Conservation (phyloP, 2,329 filamentous ascomycete genomes). For the Celoporthe dispersa region DNA sequence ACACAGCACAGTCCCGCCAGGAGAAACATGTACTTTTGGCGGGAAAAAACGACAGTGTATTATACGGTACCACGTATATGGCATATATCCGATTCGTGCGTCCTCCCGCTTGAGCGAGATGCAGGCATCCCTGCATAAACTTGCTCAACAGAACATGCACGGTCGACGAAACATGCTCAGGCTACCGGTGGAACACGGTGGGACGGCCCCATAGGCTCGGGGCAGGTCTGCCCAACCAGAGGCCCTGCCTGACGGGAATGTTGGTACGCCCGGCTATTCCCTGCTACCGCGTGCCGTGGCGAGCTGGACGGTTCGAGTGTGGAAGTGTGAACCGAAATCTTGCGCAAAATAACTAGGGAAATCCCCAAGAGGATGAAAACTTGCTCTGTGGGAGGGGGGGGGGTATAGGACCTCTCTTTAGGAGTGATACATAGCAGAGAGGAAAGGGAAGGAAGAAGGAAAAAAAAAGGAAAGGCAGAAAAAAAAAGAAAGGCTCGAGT, state of each 20-base stretch:
- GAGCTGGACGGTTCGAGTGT: not conserved
- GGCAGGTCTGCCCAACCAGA: constrained; percentile 4
- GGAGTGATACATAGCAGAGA: not conserved
- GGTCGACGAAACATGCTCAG: constrained; percentile 21
- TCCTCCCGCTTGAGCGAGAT: not conserved
- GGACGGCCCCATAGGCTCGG: not conserved
- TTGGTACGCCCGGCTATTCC: not conserved
- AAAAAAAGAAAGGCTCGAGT: not conserved
- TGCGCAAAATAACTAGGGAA: not conserved
- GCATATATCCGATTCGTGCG: not conserved
- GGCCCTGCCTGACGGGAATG: not conserved
- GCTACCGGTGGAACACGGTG: constrained; percentile 4
- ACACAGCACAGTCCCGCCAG: too few species aligned
- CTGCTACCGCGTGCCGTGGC: not conserved
- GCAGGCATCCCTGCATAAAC: constrained; percentile 23
- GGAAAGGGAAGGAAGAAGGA: not conserved
- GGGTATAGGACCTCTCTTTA: not conserved
- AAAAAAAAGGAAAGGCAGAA: not conserved
- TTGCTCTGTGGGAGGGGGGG: not conserved
- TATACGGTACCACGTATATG: not conserved
- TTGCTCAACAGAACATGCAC: constrained; percentile 13
- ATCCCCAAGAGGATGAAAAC: not conserved
- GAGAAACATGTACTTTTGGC: too few species aligned
- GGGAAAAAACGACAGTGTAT: not conserved
- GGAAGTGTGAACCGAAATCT: not conserved